Percentiles rank a stretch among this genome's conserved stretches.
phyloP scores from a whole-genome alignment of 2,329 filamentous ascomycete species.

The Rutstroemia sp. region DNA sequence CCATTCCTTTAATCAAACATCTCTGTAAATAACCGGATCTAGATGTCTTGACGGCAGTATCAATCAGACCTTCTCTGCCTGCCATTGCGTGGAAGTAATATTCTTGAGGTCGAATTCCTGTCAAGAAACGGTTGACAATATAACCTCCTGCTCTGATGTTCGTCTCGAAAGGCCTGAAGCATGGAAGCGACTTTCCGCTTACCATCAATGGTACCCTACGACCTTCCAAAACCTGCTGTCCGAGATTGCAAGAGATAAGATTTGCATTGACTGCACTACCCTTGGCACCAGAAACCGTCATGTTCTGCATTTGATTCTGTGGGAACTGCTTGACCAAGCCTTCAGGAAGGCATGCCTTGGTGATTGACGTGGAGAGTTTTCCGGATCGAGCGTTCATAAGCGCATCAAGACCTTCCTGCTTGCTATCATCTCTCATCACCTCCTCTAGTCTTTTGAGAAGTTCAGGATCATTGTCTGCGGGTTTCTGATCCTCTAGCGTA shows the following conservation, averaged over 20 bases:
- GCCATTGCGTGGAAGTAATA: conserved; percentile 99
- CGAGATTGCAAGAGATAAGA: conserved; percentile 94
- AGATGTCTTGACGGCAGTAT: conserved; percentile 97
- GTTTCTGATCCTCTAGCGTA: conserved; percentile 60
- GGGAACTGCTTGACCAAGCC: conserved; percentile 90
- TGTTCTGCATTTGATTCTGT: conserved; percentile 96
- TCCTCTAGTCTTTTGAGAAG: conserved; percentile 76
- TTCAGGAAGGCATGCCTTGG: conserved; percentile 68
- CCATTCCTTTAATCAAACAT: conserved; percentile 98
- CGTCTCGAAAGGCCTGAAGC: conserved; percentile 88
- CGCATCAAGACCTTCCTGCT: conserved; percentile 84
- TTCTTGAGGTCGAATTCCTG: conserved; percentile 92
- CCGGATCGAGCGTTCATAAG: conserved; percentile 68
- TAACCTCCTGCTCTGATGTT: conserved; percentile 86
- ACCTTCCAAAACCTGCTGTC: conserved; percentile 93
- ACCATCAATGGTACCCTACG: conserved; percentile 95
- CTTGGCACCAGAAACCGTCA: conserved; percentile 96
- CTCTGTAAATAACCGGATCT: conserved; percentile 93
- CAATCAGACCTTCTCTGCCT: conserved; percentile 93
- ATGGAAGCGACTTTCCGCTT: conserved; percentile 91
- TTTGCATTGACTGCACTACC: conserved; percentile 91
- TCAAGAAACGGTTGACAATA: conserved; percentile 93
- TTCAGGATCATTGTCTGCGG: conserved; percentile 58
- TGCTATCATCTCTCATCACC: conserved; percentile 82
- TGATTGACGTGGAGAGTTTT: conserved; percentile 70